phyloP scores from a whole-genome alignment of 2,329 filamentous ascomycete species.

The Epichloe sp. region DNA sequence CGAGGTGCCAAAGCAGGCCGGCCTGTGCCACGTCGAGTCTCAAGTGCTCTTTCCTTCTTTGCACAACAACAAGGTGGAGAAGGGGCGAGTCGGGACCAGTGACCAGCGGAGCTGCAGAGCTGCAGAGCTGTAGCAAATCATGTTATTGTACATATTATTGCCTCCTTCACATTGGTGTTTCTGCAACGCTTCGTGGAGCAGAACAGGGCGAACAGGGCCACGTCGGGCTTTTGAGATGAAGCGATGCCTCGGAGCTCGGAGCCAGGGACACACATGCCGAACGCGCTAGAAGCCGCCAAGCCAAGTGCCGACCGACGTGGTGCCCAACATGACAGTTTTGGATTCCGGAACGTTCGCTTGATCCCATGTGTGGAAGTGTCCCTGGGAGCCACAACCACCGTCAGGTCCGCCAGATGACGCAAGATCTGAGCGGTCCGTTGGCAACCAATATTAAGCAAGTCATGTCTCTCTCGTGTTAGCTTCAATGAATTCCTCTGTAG shows the following conservation, averaged over 20 bases:
- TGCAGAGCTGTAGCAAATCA: no score
- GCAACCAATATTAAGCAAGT: background rate
- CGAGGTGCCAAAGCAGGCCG: background rate
- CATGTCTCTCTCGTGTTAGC: background rate
- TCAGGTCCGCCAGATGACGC: background rate
- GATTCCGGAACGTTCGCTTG: constrained; percentile 1
- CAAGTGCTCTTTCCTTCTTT: no score
- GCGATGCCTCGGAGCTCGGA: background rate
- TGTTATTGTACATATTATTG: no score
- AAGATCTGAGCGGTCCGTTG: background rate
- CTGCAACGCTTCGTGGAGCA: no score
- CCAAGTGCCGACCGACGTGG: background rate
- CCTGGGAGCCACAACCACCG: background rate
- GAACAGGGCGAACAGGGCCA: no score
- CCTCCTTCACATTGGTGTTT: no score
- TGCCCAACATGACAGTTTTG: background rate
- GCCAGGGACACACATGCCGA: background rate
- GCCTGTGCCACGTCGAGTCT: no score
- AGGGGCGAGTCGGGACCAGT: no score
- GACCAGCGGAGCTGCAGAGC: no score
- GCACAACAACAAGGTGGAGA: no score
- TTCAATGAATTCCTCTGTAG: background rate
- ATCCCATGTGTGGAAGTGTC: background rate
- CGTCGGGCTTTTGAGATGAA: no score
- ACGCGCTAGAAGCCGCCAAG: background rate